Evolutionary conservation across 1,284 basidiomycete species (phyloP).

Genomic region (Trichosporon ovoides): DNA sequence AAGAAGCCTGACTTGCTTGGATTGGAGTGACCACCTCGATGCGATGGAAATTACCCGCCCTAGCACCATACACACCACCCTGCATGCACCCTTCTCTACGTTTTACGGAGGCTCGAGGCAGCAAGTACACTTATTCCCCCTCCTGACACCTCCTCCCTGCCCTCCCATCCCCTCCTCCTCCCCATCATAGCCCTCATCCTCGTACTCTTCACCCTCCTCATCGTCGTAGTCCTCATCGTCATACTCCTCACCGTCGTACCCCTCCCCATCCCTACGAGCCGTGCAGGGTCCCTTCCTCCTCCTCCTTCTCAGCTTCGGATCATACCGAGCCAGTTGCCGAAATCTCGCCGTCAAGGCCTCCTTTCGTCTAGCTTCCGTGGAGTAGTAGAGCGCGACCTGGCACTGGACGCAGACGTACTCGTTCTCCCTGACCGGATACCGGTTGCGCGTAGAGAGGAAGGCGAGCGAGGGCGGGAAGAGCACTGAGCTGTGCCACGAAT

Average conservation of each 20-base stretch:
- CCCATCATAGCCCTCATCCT: slow-evolving; percentile 2
- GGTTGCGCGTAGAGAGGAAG: slow-evolving; percentile 19
- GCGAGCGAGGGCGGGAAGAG: slow-evolving; percentile 46
- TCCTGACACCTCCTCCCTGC: slow-evolving; percentile 5
- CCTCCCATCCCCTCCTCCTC: slow-evolving; percentile 11
- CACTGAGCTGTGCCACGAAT: slow-evolving; percentile 29
- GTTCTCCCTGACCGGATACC: slow-evolving; percentile 56
- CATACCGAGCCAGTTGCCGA: slow-evolving; percentile 66
- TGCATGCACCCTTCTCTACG: no score
- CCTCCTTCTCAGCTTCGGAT: slow-evolving; percentile 57
- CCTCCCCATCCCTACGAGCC: slow-evolving; percentile 5
- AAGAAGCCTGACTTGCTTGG: no score
- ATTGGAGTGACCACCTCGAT: no score
- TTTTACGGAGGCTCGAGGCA: no score
- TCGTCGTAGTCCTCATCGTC: slow-evolving; percentile 14
- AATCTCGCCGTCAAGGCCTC: slow-evolving; percentile 66
- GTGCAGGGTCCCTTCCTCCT: slow-evolving; percentile 29
- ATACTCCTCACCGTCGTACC: neutral
- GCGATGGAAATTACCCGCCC: no score
- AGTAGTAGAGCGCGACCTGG: slow-evolving; percentile 79
- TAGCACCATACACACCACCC: no score
- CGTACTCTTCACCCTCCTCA: slow-evolving; percentile 13
- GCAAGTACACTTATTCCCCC: slow-evolving; percentile 1
- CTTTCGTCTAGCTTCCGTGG: slow-evolving; percentile 59
- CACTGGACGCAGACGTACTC: slow-evolving; percentile 87